Base-by-base conservation (phyloP, 768 basidiomycete species). In the Gyrodon lividus region DNA sequence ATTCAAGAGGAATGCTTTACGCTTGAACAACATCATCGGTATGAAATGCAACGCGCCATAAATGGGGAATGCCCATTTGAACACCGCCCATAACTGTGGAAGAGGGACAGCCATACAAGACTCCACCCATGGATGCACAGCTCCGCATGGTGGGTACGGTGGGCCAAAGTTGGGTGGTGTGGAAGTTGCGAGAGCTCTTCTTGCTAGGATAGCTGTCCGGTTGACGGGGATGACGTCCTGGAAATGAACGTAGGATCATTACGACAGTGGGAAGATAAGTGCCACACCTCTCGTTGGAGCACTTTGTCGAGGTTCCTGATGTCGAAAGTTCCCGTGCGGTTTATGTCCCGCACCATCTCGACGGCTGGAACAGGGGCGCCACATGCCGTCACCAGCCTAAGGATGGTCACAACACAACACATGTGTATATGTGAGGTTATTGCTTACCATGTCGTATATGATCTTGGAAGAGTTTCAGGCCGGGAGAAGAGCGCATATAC, bases 11-110 rank as follows among this genome's bases (percentile, higher is more conserved):
- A 96, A 89, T 0, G 74, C 69, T 22, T 78, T 75, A 34, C 87
- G 75, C 59, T 91, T 89, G 69, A 98, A 92, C 5, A 97, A 72
- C 10, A 98, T 72, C 42, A 86, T 78, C 1, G 96, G 95, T 24
- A 97, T 81, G 52, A 97, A 79, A 67, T 98, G 96, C 28, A 98
- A 70, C 0, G 92, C 93, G 19, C 90, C 86, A 60, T 98, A 98
- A 35, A 87, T 81, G 3, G 84, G 87, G 39, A 88, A 66, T 72
- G 89, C 92, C 88, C 81, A 95, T 70, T 80, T 82, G 66, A 87
- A 89, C 6, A 97, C 93, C 16, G 80, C 73, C 58, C 86, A 77
- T 69, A 94, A 89, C 24, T 92, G 84, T 34, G 63, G 61, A 26
- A 78, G 28, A 67, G 73, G 65, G 56, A 81, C 76, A 2, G 66